Percentiles rank a stretch among this genome's conserved stretches.
Conservation (phyloP, 225 moss, liverwort and hornwort genomes). For the Marchantia paleacea region DNA sequence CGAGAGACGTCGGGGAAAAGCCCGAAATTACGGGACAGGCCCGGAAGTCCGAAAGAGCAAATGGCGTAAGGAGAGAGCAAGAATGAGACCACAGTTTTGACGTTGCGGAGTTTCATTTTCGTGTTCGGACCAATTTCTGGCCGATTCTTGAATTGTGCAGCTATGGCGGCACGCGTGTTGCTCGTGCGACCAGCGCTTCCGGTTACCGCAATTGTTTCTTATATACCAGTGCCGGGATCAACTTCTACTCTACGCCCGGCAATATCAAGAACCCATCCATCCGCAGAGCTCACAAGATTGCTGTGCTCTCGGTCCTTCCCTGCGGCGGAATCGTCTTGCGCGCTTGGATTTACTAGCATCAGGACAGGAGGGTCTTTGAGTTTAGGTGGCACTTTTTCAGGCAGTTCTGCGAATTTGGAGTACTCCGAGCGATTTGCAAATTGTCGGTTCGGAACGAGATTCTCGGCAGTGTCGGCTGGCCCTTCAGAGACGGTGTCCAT, state of each 20-base stretch:
- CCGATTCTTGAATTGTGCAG: not conserved
- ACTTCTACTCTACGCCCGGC: not conserved
- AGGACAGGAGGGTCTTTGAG: not conserved
- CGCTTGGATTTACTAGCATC: not conserved
- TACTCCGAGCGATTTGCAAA: not conserved
- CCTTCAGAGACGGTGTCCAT: conserved; percentile 20
- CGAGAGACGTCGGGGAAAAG: too few relatives aligned
- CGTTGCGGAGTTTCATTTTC: not conserved
- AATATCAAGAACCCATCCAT: not conserved
- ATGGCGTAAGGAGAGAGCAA: too few relatives aligned
- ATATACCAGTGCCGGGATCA: not conserved
- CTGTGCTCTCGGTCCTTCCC: not conserved
- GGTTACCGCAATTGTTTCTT: conserved; percentile 4
- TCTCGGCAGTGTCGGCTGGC: not conserved
- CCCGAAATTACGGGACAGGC: too few relatives aligned
- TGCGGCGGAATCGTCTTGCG: not conserved
- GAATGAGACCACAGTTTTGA: too few relatives aligned
- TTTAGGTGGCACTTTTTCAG: not conserved
- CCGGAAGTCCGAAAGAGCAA: too few relatives aligned
- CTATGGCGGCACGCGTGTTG: conserved; percentile 12
- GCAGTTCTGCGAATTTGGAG: not conserved
- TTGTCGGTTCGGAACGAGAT: too few relatives aligned
- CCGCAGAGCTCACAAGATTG: not conserved
- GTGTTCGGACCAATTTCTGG: not conserved
- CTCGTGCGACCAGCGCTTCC: not conserved